These are phyloP conservation scores for Eucalyptus shirleyi DNA, from an alignment of 345 rosid genomes.

Conservation along the genomic window DNA sequence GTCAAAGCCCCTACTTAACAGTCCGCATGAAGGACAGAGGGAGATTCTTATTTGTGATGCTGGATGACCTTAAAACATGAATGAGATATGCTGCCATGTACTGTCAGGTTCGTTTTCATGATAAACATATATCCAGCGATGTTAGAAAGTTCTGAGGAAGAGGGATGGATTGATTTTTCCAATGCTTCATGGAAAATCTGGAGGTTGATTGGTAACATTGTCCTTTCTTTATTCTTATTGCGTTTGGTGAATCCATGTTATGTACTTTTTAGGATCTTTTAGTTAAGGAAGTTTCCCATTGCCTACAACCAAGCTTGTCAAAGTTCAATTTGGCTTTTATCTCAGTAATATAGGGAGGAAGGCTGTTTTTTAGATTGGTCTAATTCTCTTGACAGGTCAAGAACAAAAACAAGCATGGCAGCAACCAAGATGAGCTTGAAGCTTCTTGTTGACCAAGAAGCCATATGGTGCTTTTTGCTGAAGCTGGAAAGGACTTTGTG, in stretches of 20 bases:
- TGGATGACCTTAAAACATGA: background rate
- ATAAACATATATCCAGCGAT: background rate
- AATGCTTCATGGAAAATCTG: background rate
- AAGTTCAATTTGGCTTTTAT: background rate
- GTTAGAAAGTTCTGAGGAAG: background rate
- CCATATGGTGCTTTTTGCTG: background rate
- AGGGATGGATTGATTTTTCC: background rate
- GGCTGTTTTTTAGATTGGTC: background rate
- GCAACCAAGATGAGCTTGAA: background rate
- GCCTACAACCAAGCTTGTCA: background rate
- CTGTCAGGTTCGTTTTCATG: background rate
- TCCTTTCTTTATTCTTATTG: background rate
- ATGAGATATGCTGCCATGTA: background rate
- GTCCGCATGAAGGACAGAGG: background rate
- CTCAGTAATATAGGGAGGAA: background rate
- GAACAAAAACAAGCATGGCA: background rate
- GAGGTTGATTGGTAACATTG: background rate
- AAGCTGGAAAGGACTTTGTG: constrained; percentile 1
- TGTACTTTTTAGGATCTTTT: background rate
- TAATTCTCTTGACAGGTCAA: background rate
- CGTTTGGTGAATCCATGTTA: background rate
- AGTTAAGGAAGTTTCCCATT: background rate
- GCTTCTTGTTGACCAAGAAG: background rate
- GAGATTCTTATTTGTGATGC: background rate
- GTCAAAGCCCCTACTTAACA: background rate